Evolutionary conservation across 1,284 basidiomycete genomes (phyloP), one percentile per base, ranked within the genome.

Genomic region (Cutaneotrichosporon cyanovorans): DNA sequence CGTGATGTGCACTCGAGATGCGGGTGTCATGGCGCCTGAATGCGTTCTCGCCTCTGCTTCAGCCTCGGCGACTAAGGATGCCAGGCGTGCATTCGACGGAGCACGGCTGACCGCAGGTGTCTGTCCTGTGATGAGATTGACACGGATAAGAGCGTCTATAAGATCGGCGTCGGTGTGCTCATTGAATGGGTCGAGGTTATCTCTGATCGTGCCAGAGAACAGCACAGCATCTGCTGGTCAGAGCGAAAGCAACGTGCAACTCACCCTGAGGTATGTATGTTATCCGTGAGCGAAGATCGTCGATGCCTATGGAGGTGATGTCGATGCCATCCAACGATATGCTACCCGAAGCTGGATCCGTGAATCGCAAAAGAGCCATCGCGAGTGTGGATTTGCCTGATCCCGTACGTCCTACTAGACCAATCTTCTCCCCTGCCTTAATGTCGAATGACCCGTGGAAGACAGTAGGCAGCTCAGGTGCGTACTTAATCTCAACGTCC

Each of bases 301-400:
- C 78, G 19, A 93, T 74, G 1, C 90, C 90, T 53, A 97, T 91
- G 5, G 74, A 81, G 0, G 84, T 82, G 48, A 95, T 87, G 66
- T 95, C 88, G 56, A 95, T 82, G 1, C 89, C 89, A 57, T 92
- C 89, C 35, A 95, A 81, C 43, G 84, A 44, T 52, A 96, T 91
- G 39, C 75, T 78, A 0, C 92, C 92, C 10, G 74, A 72, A 2
- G 78, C 75, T 0, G 90, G 89, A 60, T 97, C 91, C 7, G 84
- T 84, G 60, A 96, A 95, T 51, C 91, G 80, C 54, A 97, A 69
- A 20, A 96, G 73, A 52, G 82, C 83, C 80, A 87, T 87, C 0
- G 87, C 87, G 25, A 93, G 71, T 0, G 87, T 90, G 20, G 53
- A 61, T 53, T 73, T 73, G 14, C 72, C 72, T 8, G 56, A 59